Percentiles rank a stretch among this genome's conserved stretches.
These are phyloP conservation scores for Globisporangium cederbergense DNA, from an alignment of 352 stramenopile genomes.

Conservation along the genomic window DNA sequence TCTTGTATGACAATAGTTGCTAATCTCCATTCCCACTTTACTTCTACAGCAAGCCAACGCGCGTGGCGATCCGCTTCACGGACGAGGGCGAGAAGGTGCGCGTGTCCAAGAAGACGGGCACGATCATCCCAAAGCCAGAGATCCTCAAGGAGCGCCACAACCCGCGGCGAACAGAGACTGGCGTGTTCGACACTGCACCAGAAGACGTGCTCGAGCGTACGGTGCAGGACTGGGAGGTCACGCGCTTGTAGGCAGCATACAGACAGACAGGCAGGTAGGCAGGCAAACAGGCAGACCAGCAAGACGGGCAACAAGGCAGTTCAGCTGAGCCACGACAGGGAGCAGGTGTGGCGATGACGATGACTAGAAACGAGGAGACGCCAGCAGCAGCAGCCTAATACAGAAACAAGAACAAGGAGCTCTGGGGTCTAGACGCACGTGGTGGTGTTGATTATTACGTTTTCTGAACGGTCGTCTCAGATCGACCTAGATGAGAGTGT, in stretches of 20 bases:
- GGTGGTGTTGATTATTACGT: not conserved
- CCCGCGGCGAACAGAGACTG: constrained; percentile 80
- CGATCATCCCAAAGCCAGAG: constrained; percentile 94
- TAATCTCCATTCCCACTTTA: not conserved
- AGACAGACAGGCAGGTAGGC: not conserved
- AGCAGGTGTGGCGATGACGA: not conserved
- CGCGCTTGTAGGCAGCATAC: constrained; percentile 41
- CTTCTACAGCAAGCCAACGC: constrained; percentile 56
- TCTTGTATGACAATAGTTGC: too few species aligned
- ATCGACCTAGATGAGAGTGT: too few species aligned
- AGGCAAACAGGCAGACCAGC: not conserved
- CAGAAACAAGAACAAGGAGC: constrained; percentile 1
- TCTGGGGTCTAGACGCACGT: not conserved
- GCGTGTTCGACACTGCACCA: constrained; percentile 72
- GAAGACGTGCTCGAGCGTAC: constrained; percentile 81
- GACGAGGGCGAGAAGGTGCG: constrained; percentile 94
- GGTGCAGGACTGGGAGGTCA: constrained; percentile 75
- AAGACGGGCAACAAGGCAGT: too few species aligned
- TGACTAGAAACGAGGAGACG: not conserved
- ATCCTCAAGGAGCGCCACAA: constrained; percentile 87
- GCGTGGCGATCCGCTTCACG: constrained; percentile 78
- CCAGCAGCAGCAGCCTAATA: constrained; percentile 4
- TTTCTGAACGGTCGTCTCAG: too few species aligned
- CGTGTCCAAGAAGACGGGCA: constrained; percentile 93
- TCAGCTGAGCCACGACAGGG: not conserved